Base-by-base conservation (phyloP, 2,329 filamentous ascomycete genomes). In the Fusarium equiseti region DNA sequence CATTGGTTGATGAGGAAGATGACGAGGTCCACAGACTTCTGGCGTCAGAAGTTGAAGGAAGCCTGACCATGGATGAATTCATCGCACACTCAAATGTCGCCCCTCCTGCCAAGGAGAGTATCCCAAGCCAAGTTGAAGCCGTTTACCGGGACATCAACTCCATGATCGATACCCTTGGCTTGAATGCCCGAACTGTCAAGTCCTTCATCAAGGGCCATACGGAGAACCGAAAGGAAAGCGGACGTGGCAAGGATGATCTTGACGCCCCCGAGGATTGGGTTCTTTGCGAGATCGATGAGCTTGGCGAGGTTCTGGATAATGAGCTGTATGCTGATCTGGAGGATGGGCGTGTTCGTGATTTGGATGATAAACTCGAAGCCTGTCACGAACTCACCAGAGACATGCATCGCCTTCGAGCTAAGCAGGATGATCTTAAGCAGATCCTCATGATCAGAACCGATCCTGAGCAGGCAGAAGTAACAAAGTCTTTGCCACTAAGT, bases 161-260 rank as follows among this genome's bases (percentile, higher is more conserved):
- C 15, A 99, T 98, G 96, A 90, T 99, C 45, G 94, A 98, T 75
- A 95, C 93, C 0, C 83, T 98, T 43, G 95, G 95, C 12, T 87
- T 98, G 52, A 98, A 98, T 77, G 89, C 85, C 13, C 84, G 88
- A 18, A 89, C 92, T 8, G 88, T 95, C 40, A 84, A 85, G 50
- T 83, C 84, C 13, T 91, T 91, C 70, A 85, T 95, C 45, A 85
- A 88, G 59, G 93, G 91, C 10, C 92, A 97, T 72, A 84, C 84
- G 13, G 83, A 89, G 52, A 80, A 84, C 44, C 80, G 83, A 52
- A 83, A 86, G 54, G 82, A 88, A 38, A 81, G 82, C 12, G 86
- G 85, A 24, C 86, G 92, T 32, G 86, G 83, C 10, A 87, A 87
- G 66, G 84, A 91, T 52, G 91, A 97, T 68, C 84, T 98, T 31